Evolutionary conservation across 1,284 basidiomycete genomes (phyloP), one percentile per base, ranked within the genome.

Genomic region (Melampsora americana): DNA sequence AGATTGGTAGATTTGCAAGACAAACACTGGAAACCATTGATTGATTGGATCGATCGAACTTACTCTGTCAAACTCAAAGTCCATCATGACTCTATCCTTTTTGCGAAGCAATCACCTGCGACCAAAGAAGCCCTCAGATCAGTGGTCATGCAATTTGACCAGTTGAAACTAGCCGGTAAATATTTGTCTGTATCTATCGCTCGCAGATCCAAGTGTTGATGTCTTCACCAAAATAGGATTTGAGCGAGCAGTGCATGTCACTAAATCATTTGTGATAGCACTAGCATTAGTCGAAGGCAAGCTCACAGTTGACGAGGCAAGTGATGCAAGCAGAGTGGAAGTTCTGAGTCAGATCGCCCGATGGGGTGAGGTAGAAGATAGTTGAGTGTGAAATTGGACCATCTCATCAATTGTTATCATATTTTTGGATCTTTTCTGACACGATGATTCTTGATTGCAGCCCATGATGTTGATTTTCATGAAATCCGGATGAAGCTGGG

Each of bases 321-420:
- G 93, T 0, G 84, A 89, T 69, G 93, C 92, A 0, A 88, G 93
- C 5, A 90, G 92, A 77, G 95, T 96, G 9, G 96, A 99, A 83
- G 95, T 99, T 0, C 87, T 90, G 77, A 93, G 91, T 81, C 96
- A 99, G 84, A 97, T 97, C 78, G 88, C 95, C 83, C 86, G 89
- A 68, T 99, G 96, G 96, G 96, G 96, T 30, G 93, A 96, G 84
- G 96, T 99, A 0, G 96, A 99, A 85, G 96, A 99, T 83, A 92
- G 94, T 96, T 81, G 16, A 75, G 72, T 30, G 32, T 62, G 30
- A 18, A 18, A 39, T 32, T 44, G 14, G 14, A 42, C 35, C n/a
- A n/a, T n/a, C n/a, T n/a, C n/a, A n/a, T n/a, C n/a, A n/a, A 16
- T 64, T 66, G 2, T 48, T n/a, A 30, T 30, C 26, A 28, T 3